Evolutionary conservation across 768 basidiomycete species (phyloP).

Genomic region (Sistotremastrum niveocremeum): DNA sequence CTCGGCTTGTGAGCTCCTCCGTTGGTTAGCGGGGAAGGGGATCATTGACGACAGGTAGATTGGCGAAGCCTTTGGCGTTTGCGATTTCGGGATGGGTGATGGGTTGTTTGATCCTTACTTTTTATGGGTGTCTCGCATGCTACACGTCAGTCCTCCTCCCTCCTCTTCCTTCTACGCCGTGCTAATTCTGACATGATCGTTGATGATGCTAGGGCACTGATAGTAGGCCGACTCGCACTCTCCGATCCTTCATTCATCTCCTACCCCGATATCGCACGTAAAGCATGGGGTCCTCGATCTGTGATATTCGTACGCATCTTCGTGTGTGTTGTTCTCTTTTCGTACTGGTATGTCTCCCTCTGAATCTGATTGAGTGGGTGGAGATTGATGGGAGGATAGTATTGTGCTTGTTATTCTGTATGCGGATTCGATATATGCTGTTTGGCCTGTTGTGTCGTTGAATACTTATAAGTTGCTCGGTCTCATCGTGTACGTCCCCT

Average conservation of each 20-base stretch:
- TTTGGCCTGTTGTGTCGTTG: slow-evolving; percentile 54
- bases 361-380: neutral
- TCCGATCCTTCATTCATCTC: slow-evolving; percentile 58
- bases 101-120: slow-evolving; percentile 60
- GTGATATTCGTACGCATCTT: slow-evolving; percentile 51
- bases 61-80: slow-evolving; percentile 84
- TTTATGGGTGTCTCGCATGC: slow-evolving; percentile 74
- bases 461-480: slow-evolving; percentile 67
- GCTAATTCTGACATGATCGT: neutral
- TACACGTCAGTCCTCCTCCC: slow-evolving; percentile 55
- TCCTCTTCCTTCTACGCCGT: no score
- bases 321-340: slow-evolving; percentile 81
- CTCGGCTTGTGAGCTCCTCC: slow-evolving; percentile 32
- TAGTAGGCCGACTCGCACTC: slow-evolving; percentile 65
- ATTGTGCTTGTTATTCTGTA: slow-evolving; percentile 83
- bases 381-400: slow-evolving; percentile 23
- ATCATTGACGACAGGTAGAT: no score
- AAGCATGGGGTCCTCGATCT: slow-evolving; percentile 72
- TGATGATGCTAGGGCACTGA: slow-evolving; percentile 65
- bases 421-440: slow-evolving; percentile 68
- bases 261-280: slow-evolving; percentile 81
- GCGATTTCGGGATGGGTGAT: slow-evolving; percentile 81
- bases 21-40: no score
- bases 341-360: slow-evolving; percentile 43
- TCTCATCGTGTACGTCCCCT: slow-evolving; percentile 44